A percentile compares a stretch with the other conserved stretches of the same genome.
Evolutionary conservation across 768 basidiomycete genomes (phyloP).

Genomic region (Boletellus ananas): DNA sequence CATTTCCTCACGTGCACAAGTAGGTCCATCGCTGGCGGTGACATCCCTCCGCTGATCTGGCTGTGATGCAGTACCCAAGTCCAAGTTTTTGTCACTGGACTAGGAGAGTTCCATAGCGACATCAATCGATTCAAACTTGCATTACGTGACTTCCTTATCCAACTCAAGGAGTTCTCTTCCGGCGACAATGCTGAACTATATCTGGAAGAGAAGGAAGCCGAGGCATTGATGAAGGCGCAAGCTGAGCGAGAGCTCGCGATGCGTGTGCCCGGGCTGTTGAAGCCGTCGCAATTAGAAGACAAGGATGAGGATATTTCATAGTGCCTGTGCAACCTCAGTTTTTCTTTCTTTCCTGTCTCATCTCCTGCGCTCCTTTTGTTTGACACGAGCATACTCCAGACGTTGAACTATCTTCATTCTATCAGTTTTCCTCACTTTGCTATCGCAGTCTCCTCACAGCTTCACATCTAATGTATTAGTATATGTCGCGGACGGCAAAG

Average conservation of each 20-base stretch:
- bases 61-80: constrained; percentile 56
- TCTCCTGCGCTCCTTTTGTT: constrained; percentile 16
- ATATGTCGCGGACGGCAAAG: constrained; percentile 28
- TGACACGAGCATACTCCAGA: constrained; percentile 24
- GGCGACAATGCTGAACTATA: constrained; percentile 88
- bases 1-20: constrained; percentile 92
- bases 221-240: constrained; percentile 69
- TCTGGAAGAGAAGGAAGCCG: constrained; percentile 92
- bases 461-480: constrained; percentile 38
- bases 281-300: constrained; percentile 91
- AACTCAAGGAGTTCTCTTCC: constrained; percentile 95
- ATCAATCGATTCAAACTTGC: constrained; percentile 90
- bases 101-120: constrained; percentile 73
- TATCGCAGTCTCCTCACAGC: constrained; percentile 29
- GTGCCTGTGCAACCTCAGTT: no score
- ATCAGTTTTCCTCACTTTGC: constrained; percentile 24
- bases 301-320: constrained; percentile 76
- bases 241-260: constrained; percentile 86
- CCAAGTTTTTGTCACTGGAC: constrained; percentile 59
- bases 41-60: constrained; percentile 8
- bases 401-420: constrained; percentile 29
- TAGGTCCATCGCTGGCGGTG: constrained; percentile 35
- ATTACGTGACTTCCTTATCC: constrained; percentile 95
- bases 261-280: constrained; percentile 97
- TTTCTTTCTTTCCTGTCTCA: constrained; percentile 22